Base-by-base conservation (phyloP, 768 basidiomycete genomes). In the Guyanaporus albipodus region DNA sequence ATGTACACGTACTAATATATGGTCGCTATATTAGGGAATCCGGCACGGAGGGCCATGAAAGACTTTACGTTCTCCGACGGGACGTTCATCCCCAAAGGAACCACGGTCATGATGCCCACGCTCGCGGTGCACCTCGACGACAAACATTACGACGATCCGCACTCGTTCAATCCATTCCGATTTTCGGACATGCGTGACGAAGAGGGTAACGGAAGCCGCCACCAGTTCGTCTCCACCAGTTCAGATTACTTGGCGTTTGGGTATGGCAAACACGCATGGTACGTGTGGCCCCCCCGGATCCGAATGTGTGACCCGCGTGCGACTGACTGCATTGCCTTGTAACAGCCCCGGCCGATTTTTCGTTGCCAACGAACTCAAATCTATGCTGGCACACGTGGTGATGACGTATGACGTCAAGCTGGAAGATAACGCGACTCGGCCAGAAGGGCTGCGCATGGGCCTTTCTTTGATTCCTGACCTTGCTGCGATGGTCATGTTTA, bases 371-470 rank as follows among this genome's bases (percentile, higher is more conserved):
- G 64, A 70, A 45, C 52, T 80, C 59, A 78, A 79, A 54, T 56
- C 67, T 0, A 69, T 79, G 59, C 45, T 79, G 24, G 75, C 75
- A 2, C 63, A 75, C 43, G 40, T 78, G 6, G 50, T 79, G 14
- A 62, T 49, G 64, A 41, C 38, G 19, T 59, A 59, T n/a, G 58
- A 59, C 12, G 14, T 59, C 37, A 59, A 50, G 19, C 7, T 56
- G 26, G 50, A 38, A n/a, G 50, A 52, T 11, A 15, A 15, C 11
- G 23, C 42, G n/a, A 26, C 17, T n/a, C n/a, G n/a, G n/a, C n/a
- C n/a, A n/a, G n/a, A n/a, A n/a, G n/a, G n/a, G n/a, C n/a, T n/a
- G n/a, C n/a, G n/a, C n/a, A n/a, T n/a, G n/a, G n/a, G n/a, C n/a
- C n/a, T n/a, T n/a, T n/a, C n/a, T n/a, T n/a, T n/a, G n/a, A n/a